Conservation (phyloP, 2,329 filamentous ascomycete species). For the Colletotrichum tropicale region DNA sequence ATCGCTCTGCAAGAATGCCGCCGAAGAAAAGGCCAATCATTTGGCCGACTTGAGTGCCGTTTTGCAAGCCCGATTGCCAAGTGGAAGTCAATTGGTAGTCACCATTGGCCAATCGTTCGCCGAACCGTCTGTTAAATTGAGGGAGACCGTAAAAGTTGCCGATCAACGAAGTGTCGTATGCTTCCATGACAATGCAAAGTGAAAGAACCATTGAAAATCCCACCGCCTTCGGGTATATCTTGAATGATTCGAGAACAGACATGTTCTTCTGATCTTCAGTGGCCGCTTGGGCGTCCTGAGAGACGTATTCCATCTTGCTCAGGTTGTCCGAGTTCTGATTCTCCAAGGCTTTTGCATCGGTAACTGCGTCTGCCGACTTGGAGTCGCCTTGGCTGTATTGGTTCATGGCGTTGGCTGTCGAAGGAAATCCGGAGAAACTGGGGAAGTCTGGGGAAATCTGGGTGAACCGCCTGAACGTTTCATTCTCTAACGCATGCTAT, state of each 20-base stretch:
- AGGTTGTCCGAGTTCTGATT: neutral
- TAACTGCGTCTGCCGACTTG: neutral
- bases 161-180: constrained; percentile 26
- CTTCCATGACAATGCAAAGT: constrained; percentile 28
- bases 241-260: neutral
- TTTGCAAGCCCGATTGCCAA: neutral
- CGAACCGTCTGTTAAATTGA: constrained; percentile 19
- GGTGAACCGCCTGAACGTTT: neutral
- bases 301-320: neutral
- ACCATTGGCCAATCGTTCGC: neutral
- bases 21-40: neutral
- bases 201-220: constrained; percentile 27
- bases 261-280: neutral
- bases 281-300: neutral
- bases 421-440: neutral
- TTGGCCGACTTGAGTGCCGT: neutral
- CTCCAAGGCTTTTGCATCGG: neutral
- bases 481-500: neutral
- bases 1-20: neutral
- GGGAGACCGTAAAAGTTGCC: constrained; percentile 26
- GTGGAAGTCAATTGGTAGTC: neutral
- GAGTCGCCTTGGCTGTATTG: neutral
- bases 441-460: neutral
- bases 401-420: neutral
- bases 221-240: constrained; percentile 26